A percentile compares a stretch with the other conserved stretches of the same genome.
Conservation (phyloP, 805 yeast species). For the Ogataea chonburiensis region DNA sequence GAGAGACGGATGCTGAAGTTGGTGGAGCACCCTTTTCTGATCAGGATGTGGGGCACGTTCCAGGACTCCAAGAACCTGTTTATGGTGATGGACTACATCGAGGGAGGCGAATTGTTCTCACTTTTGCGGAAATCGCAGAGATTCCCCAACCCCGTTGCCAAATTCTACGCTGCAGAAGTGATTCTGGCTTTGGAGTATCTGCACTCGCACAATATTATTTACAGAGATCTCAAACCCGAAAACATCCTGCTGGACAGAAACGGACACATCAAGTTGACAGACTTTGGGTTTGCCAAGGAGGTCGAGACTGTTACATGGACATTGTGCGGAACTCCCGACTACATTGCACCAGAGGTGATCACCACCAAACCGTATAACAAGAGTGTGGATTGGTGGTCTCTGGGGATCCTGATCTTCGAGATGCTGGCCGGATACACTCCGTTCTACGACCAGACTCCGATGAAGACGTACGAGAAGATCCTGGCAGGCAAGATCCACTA, state of each 20-base stretch:
- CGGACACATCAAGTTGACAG: conserved; percentile 61
- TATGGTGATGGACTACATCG: conserved; percentile 67
- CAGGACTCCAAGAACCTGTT: conserved; percentile 56
- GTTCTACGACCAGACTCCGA: conserved; percentile 61
- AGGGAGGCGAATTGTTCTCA: conserved; percentile 61
- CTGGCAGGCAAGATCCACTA: conserved; percentile 53
- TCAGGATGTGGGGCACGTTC: conserved; percentile 65
- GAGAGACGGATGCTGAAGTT: conserved; percentile 58
- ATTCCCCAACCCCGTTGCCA: conserved; percentile 63
- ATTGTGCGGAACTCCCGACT: conserved; percentile 64
- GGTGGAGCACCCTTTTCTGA: conserved; percentile 60
- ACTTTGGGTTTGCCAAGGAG: conserved; percentile 64
- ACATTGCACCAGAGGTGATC: conserved; percentile 63
- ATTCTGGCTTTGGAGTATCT: conserved; percentile 56
- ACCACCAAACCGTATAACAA: conserved; percentile 63
- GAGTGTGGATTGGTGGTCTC: conserved; percentile 66
- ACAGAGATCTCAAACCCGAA: conserved; percentile 62
- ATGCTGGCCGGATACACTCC: conserved; percentile 66
- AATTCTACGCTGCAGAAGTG: conserved; percentile 63
- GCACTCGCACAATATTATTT: conserved; percentile 56
- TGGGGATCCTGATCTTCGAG: conserved; percentile 59
- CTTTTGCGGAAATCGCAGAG: conserved; percentile 56
- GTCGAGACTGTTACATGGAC: conserved; percentile 60
- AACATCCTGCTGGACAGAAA: conserved; percentile 57
- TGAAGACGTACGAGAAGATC: conserved; percentile 63